Evolutionary conservation across 805 yeast species (phyloP), one percentile per base, ranked within the genome.

Genomic region (Deakozyma indianensis): DNA sequence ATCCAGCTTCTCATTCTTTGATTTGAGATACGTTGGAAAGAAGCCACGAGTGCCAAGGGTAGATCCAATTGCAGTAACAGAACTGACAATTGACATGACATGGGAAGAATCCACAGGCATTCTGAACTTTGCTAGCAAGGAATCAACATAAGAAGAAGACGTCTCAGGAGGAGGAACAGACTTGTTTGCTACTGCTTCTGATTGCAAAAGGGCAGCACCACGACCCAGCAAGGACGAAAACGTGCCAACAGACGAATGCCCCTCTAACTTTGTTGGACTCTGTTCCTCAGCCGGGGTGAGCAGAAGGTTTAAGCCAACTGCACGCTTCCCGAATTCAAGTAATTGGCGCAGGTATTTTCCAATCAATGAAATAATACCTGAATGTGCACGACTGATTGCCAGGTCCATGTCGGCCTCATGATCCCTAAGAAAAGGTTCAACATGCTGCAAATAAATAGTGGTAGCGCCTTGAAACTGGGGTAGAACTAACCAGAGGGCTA

Each of bases 401-500:
- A 28, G 35, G 48, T 69, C 73, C 27, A 70, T 49, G 9, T 54
- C 50, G 4, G 41, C 38, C 46, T 69, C 69, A 48, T 70, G 65
- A 24, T 49, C 44, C 14, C 44, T 42, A 44, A 72, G 55, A 45
- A 65, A 61, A 11, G 75, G 75, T 35, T 58, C 60, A 4, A 73
- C 42, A 42, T 65, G 56, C 11, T 51, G 48, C 42, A 54, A 54
- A 56, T 71, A 73, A 4, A 73, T 40, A 43, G 58, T 59, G 5
- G 65, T 59, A 2, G 75, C 68, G 11, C 78, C 78, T 48, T 64
- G 66, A 2, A 70, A 60, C 53, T 67, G 70, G 29, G 76, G 76
- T 21, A 73, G 61, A 3, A 80, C 72, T 42, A 84, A 65, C 88
- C 88, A 82, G 11, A 73, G 55, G 25, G 75, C 69, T 38, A 75